A percentile compares a stretch with the other conserved stretches of the same genome.
Evolutionary conservation across 208 protist genomes (phyloP).

Genomic region (Vickermania spadyakhi): DNA sequence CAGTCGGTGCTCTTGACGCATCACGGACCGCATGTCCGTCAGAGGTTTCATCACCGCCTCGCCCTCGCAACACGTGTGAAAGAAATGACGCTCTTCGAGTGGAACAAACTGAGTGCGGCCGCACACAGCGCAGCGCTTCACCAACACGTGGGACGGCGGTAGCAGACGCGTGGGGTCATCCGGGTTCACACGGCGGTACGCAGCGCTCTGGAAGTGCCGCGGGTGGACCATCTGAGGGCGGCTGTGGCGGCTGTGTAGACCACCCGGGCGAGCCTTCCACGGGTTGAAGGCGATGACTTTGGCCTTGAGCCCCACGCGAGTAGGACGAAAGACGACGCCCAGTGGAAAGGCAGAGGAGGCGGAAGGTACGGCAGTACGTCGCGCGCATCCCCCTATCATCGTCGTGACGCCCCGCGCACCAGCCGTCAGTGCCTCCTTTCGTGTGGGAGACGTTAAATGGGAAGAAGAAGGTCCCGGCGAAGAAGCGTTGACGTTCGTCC

Average conservation of each 20-base stretch:
- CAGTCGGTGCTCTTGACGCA: constrained; percentile 64
- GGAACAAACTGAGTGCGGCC: constrained; percentile 67
- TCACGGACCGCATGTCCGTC: constrained; percentile 72
- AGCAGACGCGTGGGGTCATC: constrained; percentile 71
- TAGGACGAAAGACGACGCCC: too few relatives aligned
- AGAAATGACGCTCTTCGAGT: constrained; percentile 38
- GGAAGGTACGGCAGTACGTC: too few relatives aligned
- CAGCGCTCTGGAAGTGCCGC: constrained; percentile 30
- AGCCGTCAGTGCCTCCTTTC: too few relatives aligned
- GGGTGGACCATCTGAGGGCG: constrained; percentile 79
- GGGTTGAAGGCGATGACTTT: constrained; percentile 71
- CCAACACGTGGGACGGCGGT: constrained; percentile 61
- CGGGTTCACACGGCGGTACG: constrained; percentile 49
- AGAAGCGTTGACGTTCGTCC: too few relatives aligned
- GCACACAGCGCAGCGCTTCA: constrained; percentile 71
- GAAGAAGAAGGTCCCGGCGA: too few relatives aligned
- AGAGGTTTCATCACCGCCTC: constrained; percentile 50
- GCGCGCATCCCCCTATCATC: too few relatives aligned
- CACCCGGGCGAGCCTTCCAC: constrained; percentile 69
- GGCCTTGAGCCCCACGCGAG: constrained; percentile 15
- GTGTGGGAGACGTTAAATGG: too few relatives aligned
- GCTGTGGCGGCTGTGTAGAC: constrained; percentile 42
- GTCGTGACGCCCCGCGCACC: too few relatives aligned
- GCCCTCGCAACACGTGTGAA: constrained; percentile 85
- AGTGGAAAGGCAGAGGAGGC: too few relatives aligned